Evolutionary conservation across 1,284 basidiomycete genomes (phyloP).

Genomic region (Amylostereum areolatum): DNA sequence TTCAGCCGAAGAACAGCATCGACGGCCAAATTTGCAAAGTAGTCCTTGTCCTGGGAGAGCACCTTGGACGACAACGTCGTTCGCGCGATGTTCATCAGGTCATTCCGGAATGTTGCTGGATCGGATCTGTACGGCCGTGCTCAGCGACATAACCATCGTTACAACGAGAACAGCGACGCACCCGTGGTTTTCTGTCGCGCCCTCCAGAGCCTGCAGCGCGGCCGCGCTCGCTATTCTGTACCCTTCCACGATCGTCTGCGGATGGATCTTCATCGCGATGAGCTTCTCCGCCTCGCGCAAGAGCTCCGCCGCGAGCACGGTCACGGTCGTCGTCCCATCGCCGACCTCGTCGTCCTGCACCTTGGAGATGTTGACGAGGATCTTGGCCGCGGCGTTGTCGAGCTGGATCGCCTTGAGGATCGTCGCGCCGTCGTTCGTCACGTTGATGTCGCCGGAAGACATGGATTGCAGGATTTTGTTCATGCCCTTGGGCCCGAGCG

Average conservation of each 20-base stretch:
- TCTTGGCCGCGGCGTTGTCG: conserved; percentile 98
- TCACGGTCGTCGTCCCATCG: conserved; percentile 94
- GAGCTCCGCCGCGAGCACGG: conserved; percentile 90
- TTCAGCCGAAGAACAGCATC: conserved; percentile 94
- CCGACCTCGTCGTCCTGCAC: conserved; percentile 99
- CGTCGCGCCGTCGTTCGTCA: conserved; percentile 98
- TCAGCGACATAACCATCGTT: conserved; percentile 95
- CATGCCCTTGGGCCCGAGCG: conserved; percentile 96
- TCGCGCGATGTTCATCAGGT: conserved; percentile 93
- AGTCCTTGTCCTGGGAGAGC: conserved; percentile 94
- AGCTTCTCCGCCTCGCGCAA: conserved; percentile 95
- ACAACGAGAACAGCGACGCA: conserved; percentile 64
- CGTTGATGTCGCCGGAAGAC: conserved; percentile 89
- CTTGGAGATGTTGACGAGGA: conserved; percentile 99
- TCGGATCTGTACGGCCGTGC: conserved; percentile 82
- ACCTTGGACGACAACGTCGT: conserved; percentile 98
- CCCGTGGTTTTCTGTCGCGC: conserved; percentile 81
- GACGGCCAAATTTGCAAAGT: conserved; percentile 97
- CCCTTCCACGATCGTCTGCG: conserved; percentile 99
- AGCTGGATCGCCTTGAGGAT: conserved; percentile 97
- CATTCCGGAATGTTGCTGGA: conserved; percentile 73
- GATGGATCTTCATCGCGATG: conserved; percentile 90
- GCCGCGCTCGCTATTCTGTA: conserved; percentile 89
- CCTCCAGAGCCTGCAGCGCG: conserved; percentile 82
- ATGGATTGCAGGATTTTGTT: conserved; percentile 93